These are phyloP conservation scores for Cutaneotrichosporon sp. DNA, from an alignment of 1,284 basidiomycete species.

Conservation along the genomic window DNA sequence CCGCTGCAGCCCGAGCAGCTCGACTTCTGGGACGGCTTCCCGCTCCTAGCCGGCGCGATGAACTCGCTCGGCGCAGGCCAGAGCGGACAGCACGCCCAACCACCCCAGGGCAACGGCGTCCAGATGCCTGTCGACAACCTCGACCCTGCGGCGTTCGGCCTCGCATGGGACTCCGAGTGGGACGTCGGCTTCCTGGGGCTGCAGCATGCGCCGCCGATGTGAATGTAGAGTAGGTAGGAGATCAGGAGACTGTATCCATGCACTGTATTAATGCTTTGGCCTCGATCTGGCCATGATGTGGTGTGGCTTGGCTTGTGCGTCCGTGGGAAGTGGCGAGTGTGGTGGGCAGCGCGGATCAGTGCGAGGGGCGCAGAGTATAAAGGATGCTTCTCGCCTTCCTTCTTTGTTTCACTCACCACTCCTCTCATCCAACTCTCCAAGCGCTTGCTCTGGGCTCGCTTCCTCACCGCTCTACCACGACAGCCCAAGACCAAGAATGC, in stretches of 20 bases:
- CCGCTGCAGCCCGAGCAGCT: conserved; percentile 21
- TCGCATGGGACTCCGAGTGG: conserved; percentile 25
- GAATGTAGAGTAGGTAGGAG: background rate
- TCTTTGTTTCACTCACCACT: background rate
- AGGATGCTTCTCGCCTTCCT: background rate
- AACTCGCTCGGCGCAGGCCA: conserved; percentile 12
- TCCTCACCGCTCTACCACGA: too few relatives aligned
- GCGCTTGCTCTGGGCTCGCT: background rate
- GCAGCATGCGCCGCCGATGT: background rate
- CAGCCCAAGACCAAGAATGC: too few relatives aligned
- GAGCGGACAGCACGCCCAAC: background rate
- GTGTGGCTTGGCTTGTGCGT: background rate
- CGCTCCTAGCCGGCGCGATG: conserved; percentile 25
- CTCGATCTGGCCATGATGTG: background rate
- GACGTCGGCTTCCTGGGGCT: conserved; percentile 18
- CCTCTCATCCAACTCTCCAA: background rate
- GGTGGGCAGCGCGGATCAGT: background rate
- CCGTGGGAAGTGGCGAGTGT: background rate
- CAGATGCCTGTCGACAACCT: background rate
- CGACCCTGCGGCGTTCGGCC: background rate
- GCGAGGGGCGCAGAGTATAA: background rate
- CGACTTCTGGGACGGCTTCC: conserved; percentile 30
- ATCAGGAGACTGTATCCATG: background rate
- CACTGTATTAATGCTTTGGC: background rate
- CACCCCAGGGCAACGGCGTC: background rate